Percentiles rank a stretch among this genome's conserved stretches.
These are phyloP conservation scores for Ogataea paraovalis DNA, from an alignment of 805 yeast species.

Conservation along the genomic window DNA sequence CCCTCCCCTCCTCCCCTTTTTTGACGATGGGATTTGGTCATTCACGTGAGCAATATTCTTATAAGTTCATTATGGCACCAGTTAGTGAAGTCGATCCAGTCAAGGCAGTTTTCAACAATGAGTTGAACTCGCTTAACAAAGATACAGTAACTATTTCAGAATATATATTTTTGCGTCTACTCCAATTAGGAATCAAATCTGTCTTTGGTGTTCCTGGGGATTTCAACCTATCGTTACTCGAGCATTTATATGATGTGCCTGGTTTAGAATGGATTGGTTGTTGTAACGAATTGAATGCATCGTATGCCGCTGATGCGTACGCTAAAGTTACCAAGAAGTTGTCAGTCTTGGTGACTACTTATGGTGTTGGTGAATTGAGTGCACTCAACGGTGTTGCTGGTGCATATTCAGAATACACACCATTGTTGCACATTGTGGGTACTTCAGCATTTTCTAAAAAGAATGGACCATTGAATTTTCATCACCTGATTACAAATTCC, in stretches of 20 bases:
- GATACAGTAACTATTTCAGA: slow-evolving; percentile 34
- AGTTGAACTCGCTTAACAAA: slow-evolving; percentile 6
- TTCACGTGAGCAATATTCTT: too few species aligned
- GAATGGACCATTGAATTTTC: slow-evolving; percentile 32
- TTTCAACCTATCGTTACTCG: slow-evolving; percentile 48
- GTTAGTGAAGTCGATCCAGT: slow-evolving; percentile 11
- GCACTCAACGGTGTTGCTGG: slow-evolving; percentile 49
- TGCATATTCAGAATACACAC: slow-evolving; percentile 43
- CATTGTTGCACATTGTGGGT: slow-evolving; percentile 50
- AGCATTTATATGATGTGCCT: slow-evolving; percentile 36
- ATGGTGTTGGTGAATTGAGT: slow-evolving; percentile 49
- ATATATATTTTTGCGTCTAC: slow-evolving; percentile 41
- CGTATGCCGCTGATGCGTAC: slow-evolving; percentile 49
- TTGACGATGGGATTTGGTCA: neutral
- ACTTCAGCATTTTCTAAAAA: slow-evolving; percentile 28
- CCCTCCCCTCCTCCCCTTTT: too few species aligned
- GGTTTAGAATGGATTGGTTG: slow-evolving; percentile 38
- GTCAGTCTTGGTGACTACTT: slow-evolving; percentile 42
- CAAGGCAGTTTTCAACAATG: slow-evolving; percentile 4
- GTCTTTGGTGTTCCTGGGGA: slow-evolving; percentile 62
- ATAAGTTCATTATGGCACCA: slow-evolving; percentile 25
- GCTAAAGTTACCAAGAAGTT: slow-evolving; percentile 33
- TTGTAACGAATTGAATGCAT: slow-evolving; percentile 50
- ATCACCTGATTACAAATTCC: slow-evolving; percentile 56
- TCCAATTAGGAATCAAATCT: slow-evolving; percentile 40